Evolutionary conservation across 495 filamentous ascomycete genomes (phyloP).

Genomic region (Bacidia rubella): DNA sequence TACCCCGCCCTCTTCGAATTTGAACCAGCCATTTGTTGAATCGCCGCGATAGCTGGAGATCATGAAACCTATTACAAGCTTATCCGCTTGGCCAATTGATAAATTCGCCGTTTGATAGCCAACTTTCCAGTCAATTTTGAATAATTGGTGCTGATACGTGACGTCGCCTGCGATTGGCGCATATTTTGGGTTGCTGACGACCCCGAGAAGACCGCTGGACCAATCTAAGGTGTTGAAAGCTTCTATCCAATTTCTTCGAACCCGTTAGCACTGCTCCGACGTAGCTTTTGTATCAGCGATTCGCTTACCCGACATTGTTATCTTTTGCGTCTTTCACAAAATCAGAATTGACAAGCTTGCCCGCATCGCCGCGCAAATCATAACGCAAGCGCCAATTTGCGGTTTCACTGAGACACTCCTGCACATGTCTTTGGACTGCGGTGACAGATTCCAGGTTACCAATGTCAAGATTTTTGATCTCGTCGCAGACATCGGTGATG

Average conservation of each 20-base stretch:
- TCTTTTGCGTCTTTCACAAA: too few relatives aligned
- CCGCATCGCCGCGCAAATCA: neutral
- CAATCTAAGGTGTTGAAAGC: too few relatives aligned
- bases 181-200: neutral
- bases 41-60: neutral
- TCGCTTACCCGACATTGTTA: too few relatives aligned
- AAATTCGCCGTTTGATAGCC: neutral
- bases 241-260: too few relatives aligned
- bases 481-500: neutral
- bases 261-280: too few relatives aligned
- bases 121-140: neutral
- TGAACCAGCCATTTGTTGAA: neutral
- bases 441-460: neutral
- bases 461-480: neutral
- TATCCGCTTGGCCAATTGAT: neutral
- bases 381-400: neutral
- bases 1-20: neutral
- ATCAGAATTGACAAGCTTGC: neutral
- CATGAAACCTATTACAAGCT: neutral
- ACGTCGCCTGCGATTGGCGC: neutral
- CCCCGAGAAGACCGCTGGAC: neutral
- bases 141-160: neutral
- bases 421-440: neutral
- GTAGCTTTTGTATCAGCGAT: too few relatives aligned
- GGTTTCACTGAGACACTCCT: neutral